A percentile compares a stretch with the other conserved stretches of the same genome.
phyloP scores from a whole-genome alignment of 192 early-diverging fungal genomes.

The Gonapodya prolifera region DNA sequence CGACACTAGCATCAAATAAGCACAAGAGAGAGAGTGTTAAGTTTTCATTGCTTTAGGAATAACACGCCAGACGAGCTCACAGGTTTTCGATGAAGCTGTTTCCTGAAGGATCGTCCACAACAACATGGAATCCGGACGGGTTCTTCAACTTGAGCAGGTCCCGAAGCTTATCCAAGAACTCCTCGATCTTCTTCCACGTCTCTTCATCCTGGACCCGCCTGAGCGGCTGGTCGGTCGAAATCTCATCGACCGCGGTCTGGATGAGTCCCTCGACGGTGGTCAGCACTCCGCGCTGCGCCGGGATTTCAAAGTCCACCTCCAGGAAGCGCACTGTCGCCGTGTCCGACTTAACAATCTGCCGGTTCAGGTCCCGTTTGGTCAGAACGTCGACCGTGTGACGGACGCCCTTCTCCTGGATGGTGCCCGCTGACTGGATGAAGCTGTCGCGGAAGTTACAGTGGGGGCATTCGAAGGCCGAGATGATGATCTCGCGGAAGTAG shows the following conservation, averaged over 20 bases:
- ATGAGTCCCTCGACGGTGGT: constrained; percentile 89
- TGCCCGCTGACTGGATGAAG: constrained; percentile 75
- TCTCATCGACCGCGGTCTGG: constrained; percentile 62
- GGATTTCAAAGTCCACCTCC: constrained; percentile 84
- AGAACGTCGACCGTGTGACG: constrained; percentile 46
- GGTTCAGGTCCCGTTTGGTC: constrained; percentile 67
- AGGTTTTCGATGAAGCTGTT: constrained; percentile 88
- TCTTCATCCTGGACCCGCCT: constrained; percentile 54
- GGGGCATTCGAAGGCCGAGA: constrained; percentile 75
- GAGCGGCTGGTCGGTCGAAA: constrained; percentile 60
- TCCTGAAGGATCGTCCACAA: constrained; percentile 80
- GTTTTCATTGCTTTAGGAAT: neutral
- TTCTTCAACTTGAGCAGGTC: constrained; percentile 10
- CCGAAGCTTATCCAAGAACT: constrained; percentile 31
- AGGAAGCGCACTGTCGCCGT: constrained; percentile 60
- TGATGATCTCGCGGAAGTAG: constrained; percentile 76
- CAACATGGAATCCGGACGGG: constrained; percentile 51
- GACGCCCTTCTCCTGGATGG: constrained; percentile 71
- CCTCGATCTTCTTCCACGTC: constrained; percentile 60
- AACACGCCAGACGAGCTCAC: constrained; percentile 30
- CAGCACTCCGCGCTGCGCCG: constrained; percentile 65
- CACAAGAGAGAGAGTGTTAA: constrained; percentile 16
- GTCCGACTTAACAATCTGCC: constrained; percentile 83
- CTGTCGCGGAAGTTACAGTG: constrained; percentile 85
- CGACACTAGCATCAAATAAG: neutral